phyloP scores from a whole-genome alignment of 768 basidiomycete species.

The Pholiota microspora region DNA sequence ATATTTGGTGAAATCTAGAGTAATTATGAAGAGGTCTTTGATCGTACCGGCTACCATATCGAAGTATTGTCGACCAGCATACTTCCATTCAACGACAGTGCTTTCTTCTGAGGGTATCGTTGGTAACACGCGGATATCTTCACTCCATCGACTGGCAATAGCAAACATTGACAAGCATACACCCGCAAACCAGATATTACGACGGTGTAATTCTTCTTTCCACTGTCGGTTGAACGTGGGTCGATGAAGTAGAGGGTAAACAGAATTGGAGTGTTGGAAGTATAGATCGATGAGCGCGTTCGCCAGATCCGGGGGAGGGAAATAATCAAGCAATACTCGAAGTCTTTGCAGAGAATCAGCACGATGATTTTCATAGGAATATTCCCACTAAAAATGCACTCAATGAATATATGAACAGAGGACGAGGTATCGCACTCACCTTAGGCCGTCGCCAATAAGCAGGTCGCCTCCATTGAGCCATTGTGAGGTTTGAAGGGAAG shows the following conservation, averaged over 20 bases:
- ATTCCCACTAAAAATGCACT: slow-evolving; percentile 50
- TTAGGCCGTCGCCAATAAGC: slow-evolving; percentile 59
- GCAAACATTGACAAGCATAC: slow-evolving; percentile 68
- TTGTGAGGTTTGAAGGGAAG: slow-evolving; percentile 20
- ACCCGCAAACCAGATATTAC: slow-evolving; percentile 57
- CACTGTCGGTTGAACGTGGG: slow-evolving; percentile 68
- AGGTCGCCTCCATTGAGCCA: slow-evolving; percentile 33
- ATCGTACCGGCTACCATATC: slow-evolving; percentile 49
- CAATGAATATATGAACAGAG: slow-evolving; percentile 1
- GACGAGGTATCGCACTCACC: slow-evolving; percentile 32
- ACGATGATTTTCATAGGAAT: slow-evolving; percentile 47
- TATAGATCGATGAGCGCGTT: slow-evolving; percentile 60
- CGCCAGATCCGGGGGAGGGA: slow-evolving; percentile 66
- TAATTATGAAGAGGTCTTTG: not conserved
- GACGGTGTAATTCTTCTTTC: slow-evolving; percentile 48
- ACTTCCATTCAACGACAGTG: slow-evolving; percentile 36
- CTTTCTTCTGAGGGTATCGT: slow-evolving; percentile 17
- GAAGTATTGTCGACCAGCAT: slow-evolving; percentile 48
- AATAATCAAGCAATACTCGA: slow-evolving; percentile 36
- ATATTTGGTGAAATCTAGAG: slow-evolving; percentile 1
- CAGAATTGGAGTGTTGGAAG: slow-evolving; percentile 58
- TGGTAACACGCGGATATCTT: slow-evolving; percentile 56
- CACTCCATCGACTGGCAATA: slow-evolving; percentile 62
- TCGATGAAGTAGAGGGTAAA: slow-evolving; percentile 68
- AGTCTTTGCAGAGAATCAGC: slow-evolving; percentile 28